Percentiles rank a stretch among this genome's conserved stretches.
Conservation (phyloP, 2,329 filamentous ascomycete species). For the Phialophora tarda region DNA sequence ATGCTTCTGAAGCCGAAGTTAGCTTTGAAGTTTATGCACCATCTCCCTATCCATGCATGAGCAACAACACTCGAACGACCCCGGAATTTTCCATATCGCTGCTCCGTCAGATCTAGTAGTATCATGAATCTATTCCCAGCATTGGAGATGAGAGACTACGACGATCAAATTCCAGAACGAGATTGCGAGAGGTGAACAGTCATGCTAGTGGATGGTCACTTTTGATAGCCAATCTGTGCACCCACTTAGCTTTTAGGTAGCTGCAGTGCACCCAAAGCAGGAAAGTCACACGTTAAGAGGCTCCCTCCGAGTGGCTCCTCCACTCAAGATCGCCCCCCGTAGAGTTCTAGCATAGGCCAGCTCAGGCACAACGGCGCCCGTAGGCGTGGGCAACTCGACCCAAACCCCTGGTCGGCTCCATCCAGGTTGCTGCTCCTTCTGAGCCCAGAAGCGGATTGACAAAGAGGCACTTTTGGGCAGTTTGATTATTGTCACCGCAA, state of each 20-base stretch:
- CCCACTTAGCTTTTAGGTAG: conserved; percentile 7
- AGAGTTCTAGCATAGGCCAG: conserved; percentile 13
- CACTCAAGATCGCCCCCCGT: conserved; percentile 18
- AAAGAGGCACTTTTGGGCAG: conserved; percentile 16
- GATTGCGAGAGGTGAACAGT: conserved; percentile 16
- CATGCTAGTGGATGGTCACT: conserved; percentile 13
- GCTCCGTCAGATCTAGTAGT: conserved; percentile 7
- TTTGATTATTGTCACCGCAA: conserved; percentile 29
- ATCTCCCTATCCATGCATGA: conserved; percentile 11
- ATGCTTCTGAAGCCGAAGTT: not conserved
- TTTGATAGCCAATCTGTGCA: conserved; percentile 21
- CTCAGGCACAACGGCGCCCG: conserved; percentile 18
- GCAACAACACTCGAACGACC: not conserved
- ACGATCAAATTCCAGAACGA: conserved; percentile 23
- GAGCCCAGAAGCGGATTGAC: conserved; percentile 18
- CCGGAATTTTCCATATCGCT: conserved; percentile 9
- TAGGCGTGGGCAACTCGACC: conserved; percentile 13
- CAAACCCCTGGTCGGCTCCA: conserved; percentile 15
- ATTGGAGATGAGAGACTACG: conserved; percentile 1
- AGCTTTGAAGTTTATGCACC: conserved; percentile 7
- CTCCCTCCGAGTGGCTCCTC: conserved; percentile 11
- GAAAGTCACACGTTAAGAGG: conserved; percentile 19
- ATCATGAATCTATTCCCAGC: conserved; percentile 2
- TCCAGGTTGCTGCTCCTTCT: conserved; percentile 2
- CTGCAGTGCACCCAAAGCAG: conserved; percentile 18